Percentiles rank a stretch among this genome's conserved stretches.
Evolutionary conservation across 306 rosid species (phyloP).

Genomic region (Astragalus membranaceus): DNA sequence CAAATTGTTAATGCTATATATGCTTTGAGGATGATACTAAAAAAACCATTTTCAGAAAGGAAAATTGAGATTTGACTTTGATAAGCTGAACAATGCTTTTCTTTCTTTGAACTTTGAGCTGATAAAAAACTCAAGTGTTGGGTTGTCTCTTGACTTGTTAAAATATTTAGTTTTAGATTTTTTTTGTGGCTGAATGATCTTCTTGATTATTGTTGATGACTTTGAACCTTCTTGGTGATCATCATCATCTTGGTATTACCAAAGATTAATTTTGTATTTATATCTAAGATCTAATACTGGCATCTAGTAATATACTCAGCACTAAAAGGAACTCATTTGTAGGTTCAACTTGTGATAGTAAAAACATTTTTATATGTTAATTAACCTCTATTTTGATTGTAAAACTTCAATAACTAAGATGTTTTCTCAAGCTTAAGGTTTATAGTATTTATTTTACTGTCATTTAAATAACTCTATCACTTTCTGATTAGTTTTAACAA

Average conservation of each 20-base stretch:
- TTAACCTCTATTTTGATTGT: not conserved
- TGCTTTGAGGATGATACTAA: not conserved
- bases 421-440: too few species aligned
- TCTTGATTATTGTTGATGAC: not conserved
- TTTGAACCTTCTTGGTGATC: too few species aligned
- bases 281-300: too few species aligned
- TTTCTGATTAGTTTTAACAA: not conserved
- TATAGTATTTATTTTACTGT: too few species aligned
- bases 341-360: not conserved
- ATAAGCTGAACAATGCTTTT: not conserved
- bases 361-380: too few species aligned
- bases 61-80: not conserved
- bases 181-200: too few species aligned
- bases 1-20: not conserved
- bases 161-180: not conserved
- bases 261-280: too few species aligned
- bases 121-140: not conserved
- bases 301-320: too few species aligned
- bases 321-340: not conserved
- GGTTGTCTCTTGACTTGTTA: not conserved
- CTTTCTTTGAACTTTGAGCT: not conserved
- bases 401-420: not conserved
- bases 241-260: not conserved
- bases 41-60: not conserved
- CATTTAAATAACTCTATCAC: not conserved